phyloP scores from a whole-genome alignment of 805 yeast species.

The Kodamaea nitidulidarum region DNA sequence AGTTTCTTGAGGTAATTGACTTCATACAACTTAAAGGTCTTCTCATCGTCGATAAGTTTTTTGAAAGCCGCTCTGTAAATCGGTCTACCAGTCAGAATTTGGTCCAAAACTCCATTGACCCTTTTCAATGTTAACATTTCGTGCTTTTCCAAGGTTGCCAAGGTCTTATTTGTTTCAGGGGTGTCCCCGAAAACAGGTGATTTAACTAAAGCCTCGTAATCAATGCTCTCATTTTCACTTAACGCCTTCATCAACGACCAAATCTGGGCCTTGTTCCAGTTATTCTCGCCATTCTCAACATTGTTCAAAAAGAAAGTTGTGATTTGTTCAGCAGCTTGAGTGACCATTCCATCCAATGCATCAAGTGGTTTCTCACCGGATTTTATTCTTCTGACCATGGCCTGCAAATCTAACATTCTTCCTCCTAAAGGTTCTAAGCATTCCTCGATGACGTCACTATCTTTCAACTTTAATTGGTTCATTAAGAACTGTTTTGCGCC shows the following conservation, averaged over 20 bases:
- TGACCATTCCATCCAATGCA: constrained; percentile 76
- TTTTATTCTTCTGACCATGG: constrained; percentile 79
- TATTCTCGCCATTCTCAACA: constrained; percentile 29
- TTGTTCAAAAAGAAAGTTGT: constrained; percentile 65
- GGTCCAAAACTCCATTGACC: constrained; percentile 68
- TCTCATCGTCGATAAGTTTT: constrained; percentile 54
- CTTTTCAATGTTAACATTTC: constrained; percentile 72
- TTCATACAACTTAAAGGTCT: constrained; percentile 59
- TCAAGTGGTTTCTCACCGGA: constrained; percentile 80
- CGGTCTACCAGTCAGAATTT: constrained; percentile 79
- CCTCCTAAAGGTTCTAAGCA: constrained; percentile 84
- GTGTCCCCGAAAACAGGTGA: constrained; percentile 58
- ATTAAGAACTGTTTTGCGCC: constrained; percentile 70
- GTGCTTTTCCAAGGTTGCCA: constrained; percentile 70
- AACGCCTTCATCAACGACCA: constrained; percentile 77
- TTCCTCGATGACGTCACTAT: constrained; percentile 42
- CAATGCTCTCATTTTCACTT: constrained; percentile 44
- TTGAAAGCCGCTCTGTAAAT: constrained; percentile 75
- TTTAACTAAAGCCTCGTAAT: constrained; percentile 49
- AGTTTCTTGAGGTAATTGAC: constrained; percentile 52
- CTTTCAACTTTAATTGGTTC: constrained; percentile 42
- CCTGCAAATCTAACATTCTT: constrained; percentile 88
- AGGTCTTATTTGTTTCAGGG: constrained; percentile 42
- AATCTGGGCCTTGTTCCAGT: constrained; percentile 75
- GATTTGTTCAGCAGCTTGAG: constrained; percentile 83